Evolutionary conservation across 1,284 basidiomycete genomes (phyloP), one percentile per base, ranked within the genome.

Genomic region (Puccinia polysora): DNA sequence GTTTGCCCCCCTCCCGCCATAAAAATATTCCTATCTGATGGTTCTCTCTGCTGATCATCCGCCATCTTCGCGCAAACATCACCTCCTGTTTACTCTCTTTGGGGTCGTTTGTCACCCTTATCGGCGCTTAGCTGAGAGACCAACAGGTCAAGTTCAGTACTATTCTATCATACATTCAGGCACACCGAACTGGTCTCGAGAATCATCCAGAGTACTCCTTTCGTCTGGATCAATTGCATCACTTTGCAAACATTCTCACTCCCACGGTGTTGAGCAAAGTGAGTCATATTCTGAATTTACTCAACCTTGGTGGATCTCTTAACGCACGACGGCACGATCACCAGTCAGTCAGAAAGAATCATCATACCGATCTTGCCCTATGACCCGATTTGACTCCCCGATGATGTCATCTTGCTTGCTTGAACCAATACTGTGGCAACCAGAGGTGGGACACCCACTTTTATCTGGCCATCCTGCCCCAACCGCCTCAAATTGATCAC

Each of bases 361-460:
- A n/a, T n/a, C n/a, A n/a, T n/a, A n/a, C n/a, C n/a, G n/a, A n/a
- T n/a, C n/a, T n/a, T n/a, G n/a, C n/a, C n/a, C n/a, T n/a, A n/a
- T 53, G 25, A 30, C 34, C 12, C 6, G 4, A 34, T 18, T n/a
- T 58, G 34, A 40, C 30, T 38, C n/a, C 20, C 5, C 1, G 18
- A 43, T 8, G 40, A 43, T 8, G 8, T 43, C 14, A 8, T 53
- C 34, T 43, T 43, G 12, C 5, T 20, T 43, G 14, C 62, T 75
- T 74, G 23, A 77, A 75, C 1, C 75, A 75, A 0, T 52, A 30
- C 4, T 28, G 63, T 30, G 60, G 74, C 12, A 75, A 69, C 2
- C 69, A 76, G 23, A 74, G 77, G 2, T 78, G 76, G 74, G 76
- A 78, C 65, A 78, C 77, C 2, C 74, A 74, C 55, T 78, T 78